phyloP scores from a whole-genome alignment of 805 yeast species.

The Candida argentea region DNA sequence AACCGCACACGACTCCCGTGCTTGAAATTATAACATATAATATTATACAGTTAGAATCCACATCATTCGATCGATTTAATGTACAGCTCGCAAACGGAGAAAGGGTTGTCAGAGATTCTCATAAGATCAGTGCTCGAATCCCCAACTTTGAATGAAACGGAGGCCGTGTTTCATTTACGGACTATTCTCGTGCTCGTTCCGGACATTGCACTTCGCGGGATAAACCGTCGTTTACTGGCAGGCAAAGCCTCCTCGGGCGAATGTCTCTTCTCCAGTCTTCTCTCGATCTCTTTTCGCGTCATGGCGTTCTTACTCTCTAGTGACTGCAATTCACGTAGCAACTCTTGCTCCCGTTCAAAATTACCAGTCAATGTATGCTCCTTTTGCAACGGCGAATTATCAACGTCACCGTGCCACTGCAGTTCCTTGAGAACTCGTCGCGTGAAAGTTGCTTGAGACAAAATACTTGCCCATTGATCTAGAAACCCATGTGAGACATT shows the following conservation, averaged over 20 bases:
- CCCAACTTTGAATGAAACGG: neutral
- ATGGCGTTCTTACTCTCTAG: constrained; percentile 19
- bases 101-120: too few species aligned
- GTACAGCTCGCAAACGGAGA: too few species aligned
- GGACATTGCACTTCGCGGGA: constrained; percentile 15
- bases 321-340: constrained; percentile 14
- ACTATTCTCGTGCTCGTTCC: constrained; percentile 7
- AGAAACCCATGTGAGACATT: constrained; percentile 39
- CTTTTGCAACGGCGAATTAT: constrained; percentile 5
- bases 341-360: constrained; percentile 4
- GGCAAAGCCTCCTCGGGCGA: constrained; percentile 5
- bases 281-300: constrained; percentile 12
- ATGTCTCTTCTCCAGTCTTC: constrained; percentile 8
- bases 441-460: constrained; percentile 52
- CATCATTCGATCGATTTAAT: too few species aligned
- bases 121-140: too few species aligned
- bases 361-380: neutral
- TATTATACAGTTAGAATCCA: too few species aligned
- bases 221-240: constrained; percentile 6
- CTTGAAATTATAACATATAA: too few species aligned
- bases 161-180: neutral
- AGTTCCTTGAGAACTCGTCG: constrained; percentile 34
- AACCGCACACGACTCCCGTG: too few species aligned
- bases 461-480: constrained; percentile 51
- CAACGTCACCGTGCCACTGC: constrained; percentile 28